These are phyloP conservation scores for Fusarium odoratissimum DNA, from an alignment of 2,329 filamentous ascomycete genomes.

Conservation along the genomic window DNA sequence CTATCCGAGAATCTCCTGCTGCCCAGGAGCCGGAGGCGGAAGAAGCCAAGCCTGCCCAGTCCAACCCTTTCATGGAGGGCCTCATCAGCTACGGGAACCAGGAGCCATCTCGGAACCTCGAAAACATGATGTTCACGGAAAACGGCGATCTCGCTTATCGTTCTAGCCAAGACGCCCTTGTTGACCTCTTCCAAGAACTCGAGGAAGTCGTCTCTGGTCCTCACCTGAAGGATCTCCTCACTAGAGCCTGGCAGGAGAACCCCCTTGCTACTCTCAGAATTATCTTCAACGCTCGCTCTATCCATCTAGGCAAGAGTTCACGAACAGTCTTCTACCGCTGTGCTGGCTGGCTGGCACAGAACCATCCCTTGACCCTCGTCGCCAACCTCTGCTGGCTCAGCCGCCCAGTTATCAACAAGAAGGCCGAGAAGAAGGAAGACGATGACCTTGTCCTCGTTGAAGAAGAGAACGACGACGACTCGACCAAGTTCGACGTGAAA, in stretches of 20 bases:
- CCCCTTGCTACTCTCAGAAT: slow-evolving; percentile 64
- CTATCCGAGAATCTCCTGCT: background rate
- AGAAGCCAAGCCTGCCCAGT: background rate
- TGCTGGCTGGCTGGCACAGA: slow-evolving; percentile 65
- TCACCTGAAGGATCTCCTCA: slow-evolving; percentile 56
- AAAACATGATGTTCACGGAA: slow-evolving; percentile 63
- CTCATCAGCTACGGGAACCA: slow-evolving; percentile 42
- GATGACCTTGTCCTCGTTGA: slow-evolving; percentile 51
- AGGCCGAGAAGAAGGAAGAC: slow-evolving; percentile 53
- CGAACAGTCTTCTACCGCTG: slow-evolving; percentile 62
- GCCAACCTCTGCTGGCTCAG: slow-evolving; percentile 66
- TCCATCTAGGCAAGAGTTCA: slow-evolving; percentile 68
- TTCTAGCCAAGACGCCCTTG: slow-evolving; percentile 58
- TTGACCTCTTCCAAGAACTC: slow-evolving; percentile 67
- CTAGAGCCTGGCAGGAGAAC: slow-evolving; percentile 62
- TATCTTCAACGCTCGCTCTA: slow-evolving; percentile 70
- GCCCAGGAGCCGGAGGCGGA: background rate
- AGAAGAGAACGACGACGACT: slow-evolving; percentile 52
- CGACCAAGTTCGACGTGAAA: slow-evolving; percentile 54
- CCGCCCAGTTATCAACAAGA: slow-evolving; percentile 67
- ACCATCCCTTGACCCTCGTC: slow-evolving; percentile 66
- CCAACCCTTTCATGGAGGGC: slow-evolving; percentile 51
- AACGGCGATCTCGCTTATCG: slow-evolving; percentile 62
- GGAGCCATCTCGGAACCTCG: slow-evolving; percentile 32
- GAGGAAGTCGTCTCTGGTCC: slow-evolving; percentile 53